Conservation (phyloP, 2,329 filamentous ascomycete genomes). For the Exophiala alcalophila region DNA sequence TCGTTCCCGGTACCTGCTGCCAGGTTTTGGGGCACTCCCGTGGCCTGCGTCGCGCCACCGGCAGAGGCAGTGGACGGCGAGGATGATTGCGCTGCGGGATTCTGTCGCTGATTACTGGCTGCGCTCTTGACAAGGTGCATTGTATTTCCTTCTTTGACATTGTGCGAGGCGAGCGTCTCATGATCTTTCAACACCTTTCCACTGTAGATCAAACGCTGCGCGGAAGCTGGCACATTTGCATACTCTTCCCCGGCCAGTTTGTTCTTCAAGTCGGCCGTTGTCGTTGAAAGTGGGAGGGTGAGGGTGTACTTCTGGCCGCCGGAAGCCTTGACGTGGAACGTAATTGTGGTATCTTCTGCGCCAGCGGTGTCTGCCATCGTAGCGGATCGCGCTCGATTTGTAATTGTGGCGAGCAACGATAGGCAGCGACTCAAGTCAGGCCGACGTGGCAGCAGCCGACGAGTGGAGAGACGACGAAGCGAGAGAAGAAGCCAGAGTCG, state of each 20-base stretch:
- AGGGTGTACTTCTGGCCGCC: conserved; percentile 80
- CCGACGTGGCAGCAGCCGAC: too few species aligned
- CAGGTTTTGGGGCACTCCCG: conserved; percentile 48
- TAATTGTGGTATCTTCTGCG: conserved; percentile 55
- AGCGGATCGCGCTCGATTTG: conserved; percentile 7
- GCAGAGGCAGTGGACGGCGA: conserved; percentile 37
- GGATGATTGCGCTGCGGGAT: conserved; percentile 50
- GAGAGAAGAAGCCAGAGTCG: too few species aligned
- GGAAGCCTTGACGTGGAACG: conserved; percentile 98
- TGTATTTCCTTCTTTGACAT: conserved; percentile 94
- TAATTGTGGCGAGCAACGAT: not conserved
- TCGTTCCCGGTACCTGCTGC: conserved; percentile 68
- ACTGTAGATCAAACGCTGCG: conserved; percentile 95
- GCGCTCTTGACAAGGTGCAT: conserved; percentile 96
- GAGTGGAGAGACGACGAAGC: too few species aligned
- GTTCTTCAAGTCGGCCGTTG: conserved; percentile 81
- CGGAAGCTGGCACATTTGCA: conserved; percentile 80
- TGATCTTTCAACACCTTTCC: conserved; percentile 94
- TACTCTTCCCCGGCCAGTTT: conserved; percentile 79
- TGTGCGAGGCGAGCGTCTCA: conserved; percentile 79
- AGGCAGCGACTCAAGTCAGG: too few species aligned
- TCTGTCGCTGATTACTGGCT: conserved; percentile 72
- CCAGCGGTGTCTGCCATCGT: conserved; percentile 27
- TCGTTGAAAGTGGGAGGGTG: conserved; percentile 72
- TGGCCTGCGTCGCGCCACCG: conserved; percentile 20